Conservation (phyloP, 306 rosid genomes). For the Malus orientalis region DNA sequence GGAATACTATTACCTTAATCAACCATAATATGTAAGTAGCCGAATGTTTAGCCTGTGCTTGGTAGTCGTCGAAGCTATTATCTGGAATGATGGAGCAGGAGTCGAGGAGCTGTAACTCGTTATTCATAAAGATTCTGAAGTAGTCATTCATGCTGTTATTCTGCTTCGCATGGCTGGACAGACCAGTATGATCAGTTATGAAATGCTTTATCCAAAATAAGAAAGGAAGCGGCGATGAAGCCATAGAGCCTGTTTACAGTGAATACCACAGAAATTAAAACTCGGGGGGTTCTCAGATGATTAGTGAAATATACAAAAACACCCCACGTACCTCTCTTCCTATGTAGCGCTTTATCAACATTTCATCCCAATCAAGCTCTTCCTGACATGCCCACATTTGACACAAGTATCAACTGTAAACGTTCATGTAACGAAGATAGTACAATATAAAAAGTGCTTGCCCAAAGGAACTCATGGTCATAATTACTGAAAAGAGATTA, state of each 20-base stretch:
- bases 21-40: constrained; percentile 63
- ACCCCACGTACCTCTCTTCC: constrained; percentile 59
- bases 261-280: constrained; percentile 1
- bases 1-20: constrained; percentile 35
- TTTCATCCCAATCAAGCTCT: constrained; percentile 80
- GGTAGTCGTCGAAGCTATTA: constrained; percentile 52
- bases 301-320: neutral
- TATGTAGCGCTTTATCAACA: constrained; percentile 48
- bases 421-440: neutral
- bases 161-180: constrained; percentile 24
- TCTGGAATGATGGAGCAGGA: constrained; percentile 43
- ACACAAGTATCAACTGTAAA: neutral
- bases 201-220: constrained; percentile 46
- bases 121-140: constrained; percentile 36
- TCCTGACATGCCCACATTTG: constrained; percentile 43
- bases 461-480: neutral
- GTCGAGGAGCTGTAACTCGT: constrained; percentile 44
- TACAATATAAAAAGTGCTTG: neutral
- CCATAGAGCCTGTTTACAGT: constrained; percentile 66
- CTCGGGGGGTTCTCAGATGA: neutral
- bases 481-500: neutral
- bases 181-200: neutral
- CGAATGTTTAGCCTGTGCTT: constrained; percentile 56
- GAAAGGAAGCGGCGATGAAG: constrained; percentile 89
- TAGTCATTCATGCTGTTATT: constrained; percentile 15